Evolutionary conservation across 1,284 basidiomycete species (phyloP).

Genomic region (Sanghuangporus sanghuang): DNA sequence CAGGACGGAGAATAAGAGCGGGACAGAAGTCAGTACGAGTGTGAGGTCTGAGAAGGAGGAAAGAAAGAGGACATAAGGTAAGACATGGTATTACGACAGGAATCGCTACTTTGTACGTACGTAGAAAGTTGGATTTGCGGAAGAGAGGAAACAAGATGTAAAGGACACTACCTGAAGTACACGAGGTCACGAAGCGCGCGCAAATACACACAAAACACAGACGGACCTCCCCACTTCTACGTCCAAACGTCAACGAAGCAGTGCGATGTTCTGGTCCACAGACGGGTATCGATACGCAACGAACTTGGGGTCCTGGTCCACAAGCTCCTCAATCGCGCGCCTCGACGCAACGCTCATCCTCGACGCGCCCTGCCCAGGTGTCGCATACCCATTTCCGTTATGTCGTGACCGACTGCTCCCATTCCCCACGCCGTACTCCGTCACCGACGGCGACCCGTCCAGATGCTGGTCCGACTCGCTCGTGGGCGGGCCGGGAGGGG

Average conservation of each 20-base stretch:
- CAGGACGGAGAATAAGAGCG: too few species aligned
- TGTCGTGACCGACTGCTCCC: slow-evolving; percentile 14
- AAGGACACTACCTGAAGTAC: too few species aligned
- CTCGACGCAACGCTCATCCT: slow-evolving; percentile 60
- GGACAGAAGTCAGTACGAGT: too few species aligned
- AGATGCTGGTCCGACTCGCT: slow-evolving; percentile 9
- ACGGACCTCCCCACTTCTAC: too few species aligned
- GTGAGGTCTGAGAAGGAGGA: too few species aligned
- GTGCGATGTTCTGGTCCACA: slow-evolving; percentile 43
- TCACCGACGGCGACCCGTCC: slow-evolving; percentile 7
- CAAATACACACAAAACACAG: too few species aligned
- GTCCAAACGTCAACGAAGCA: background rate
- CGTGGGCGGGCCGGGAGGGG: background rate
- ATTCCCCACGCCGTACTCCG: slow-evolving; percentile 17
- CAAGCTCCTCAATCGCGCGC: slow-evolving; percentile 69
- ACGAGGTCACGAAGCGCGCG: too few species aligned
- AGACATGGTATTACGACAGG: too few species aligned
- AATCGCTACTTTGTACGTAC: too few species aligned
- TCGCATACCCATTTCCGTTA: background rate
- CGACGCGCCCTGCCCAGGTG: slow-evolving; percentile 18
- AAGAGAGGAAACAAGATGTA: too few species aligned
- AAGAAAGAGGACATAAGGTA: too few species aligned
- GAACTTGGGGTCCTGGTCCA: slow-evolving; percentile 74
- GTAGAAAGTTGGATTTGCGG: too few species aligned
- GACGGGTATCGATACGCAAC: slow-evolving; percentile 82